These are phyloP conservation scores for Phalaenopsis hybrid DNA, from an alignment of 116 monocot species.

Conservation along the genomic window DNA sequence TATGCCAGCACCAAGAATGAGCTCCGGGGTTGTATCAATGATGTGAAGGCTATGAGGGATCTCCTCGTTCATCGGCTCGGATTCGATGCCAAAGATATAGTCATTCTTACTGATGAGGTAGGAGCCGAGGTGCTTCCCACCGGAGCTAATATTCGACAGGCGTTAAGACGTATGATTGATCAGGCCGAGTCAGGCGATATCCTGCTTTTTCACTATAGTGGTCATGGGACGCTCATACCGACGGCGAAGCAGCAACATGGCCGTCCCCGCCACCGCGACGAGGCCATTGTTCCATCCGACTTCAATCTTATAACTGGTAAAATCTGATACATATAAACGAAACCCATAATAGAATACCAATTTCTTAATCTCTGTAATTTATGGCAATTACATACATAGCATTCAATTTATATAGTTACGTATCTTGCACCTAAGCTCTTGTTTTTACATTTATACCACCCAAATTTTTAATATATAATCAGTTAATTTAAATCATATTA, in stretches of 20 bases:
- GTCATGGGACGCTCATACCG: conserved; percentile 67
- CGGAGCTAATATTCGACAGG: conserved; percentile 45
- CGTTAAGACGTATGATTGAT: conserved; percentile 34
- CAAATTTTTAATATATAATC: too few relatives aligned
- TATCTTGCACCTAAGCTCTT: neutral
- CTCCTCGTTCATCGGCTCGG: conserved; percentile 45
- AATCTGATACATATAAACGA: neutral
- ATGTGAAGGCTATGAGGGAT: conserved; percentile 49
- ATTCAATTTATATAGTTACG: too few relatives aligned
- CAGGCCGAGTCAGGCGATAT: conserved; percentile 48
- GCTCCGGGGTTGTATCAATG: conserved; percentile 81
- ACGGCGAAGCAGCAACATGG: conserved; percentile 13
- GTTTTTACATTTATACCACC: neutral
- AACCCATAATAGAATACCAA: too few relatives aligned
- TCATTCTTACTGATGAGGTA: conserved; percentile 50
- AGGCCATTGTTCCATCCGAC: conserved; percentile 77
- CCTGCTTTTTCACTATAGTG: conserved; percentile 81
- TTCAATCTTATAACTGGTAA: conserved; percentile 77
- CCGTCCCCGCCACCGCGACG: conserved; percentile 19
- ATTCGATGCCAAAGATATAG: conserved; percentile 36
- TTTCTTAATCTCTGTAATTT: too few relatives aligned
- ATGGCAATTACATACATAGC: too few relatives aligned
- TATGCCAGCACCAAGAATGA: conserved; percentile 51
- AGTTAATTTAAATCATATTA: too few relatives aligned
- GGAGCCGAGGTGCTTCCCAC: conserved; percentile 37